phyloP scores from a whole-genome alignment of 495 filamentous ascomycete genomes.

The Rostrohypoxylon terebratum region DNA sequence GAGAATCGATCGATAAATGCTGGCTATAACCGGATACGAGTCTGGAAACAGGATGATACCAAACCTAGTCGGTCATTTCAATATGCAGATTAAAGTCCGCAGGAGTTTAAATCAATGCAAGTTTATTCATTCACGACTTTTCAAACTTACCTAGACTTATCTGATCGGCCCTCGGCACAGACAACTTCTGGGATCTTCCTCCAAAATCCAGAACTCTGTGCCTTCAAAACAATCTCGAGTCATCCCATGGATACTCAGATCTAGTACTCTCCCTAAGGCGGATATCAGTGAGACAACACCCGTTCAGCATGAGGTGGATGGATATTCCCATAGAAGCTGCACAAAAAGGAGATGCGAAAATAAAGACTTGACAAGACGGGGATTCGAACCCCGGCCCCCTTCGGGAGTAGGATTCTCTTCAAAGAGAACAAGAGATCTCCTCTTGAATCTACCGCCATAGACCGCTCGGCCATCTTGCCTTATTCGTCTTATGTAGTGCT shows the following conservation, averaged over 20 bases:
- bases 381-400: conserved; percentile 39
- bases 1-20: neutral
- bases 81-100: conserved; percentile 13
- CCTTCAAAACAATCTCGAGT: no score
- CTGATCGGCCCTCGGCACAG: neutral
- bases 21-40: conserved; percentile 29
- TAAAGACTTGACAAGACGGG: conserved; percentile 34
- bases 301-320: neutral
- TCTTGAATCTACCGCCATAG: conserved; percentile 44
- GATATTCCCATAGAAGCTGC: neutral
- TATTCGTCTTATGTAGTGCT: neutral
- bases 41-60: conserved; percentile 13
- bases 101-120: conserved; percentile 7
- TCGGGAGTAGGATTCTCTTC: conserved; percentile 36
- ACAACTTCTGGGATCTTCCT: neutral
- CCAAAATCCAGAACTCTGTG: neutral
- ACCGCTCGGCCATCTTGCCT: conserved; percentile 42
- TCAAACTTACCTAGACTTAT: neutral
- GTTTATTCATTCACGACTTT: neutral
- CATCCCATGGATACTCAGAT: no score
- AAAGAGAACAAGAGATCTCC: conserved; percentile 19
- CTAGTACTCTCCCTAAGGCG: no score
- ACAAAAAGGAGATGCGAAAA: neutral
- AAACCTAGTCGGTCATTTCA: conserved; percentile 26
- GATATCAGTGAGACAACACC: neutral